Base-by-base conservation (phyloP, 805 yeast genomes). In the Candida ulmi region DNA sequence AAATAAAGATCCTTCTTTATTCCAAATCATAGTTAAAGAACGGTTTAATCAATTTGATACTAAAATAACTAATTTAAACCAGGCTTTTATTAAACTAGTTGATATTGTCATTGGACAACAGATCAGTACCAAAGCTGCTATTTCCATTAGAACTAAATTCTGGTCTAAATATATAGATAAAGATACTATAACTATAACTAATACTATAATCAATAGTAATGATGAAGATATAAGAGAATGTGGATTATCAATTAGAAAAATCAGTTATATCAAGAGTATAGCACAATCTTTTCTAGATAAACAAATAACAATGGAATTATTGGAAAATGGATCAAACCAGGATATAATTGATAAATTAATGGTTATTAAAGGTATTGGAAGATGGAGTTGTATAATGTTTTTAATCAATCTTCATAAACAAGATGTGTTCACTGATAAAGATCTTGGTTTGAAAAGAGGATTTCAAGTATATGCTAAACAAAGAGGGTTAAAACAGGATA, bases 311-410 rank as follows among this genome's bases (percentile, higher is more conserved):
- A 50, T 55, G 2, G 61, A 60, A 1, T 62, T 72, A 37, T 72
- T 80, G 44, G 31, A 42, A 3, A 41, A 46, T 0, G 61, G 61
- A 26, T 44, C 65, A 3, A 68, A 73, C 35, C 73, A 72, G 2
- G 76, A 65, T 17, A 61, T 83, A 13, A 53, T 71, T 1, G 67
- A 67, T 16, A 72, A 71, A 41, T 58, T 82, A 38, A 71, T 73
- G 0, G 56, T 57, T 19, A 63, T 83, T 45, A 83, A 83, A 51
- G 95, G 95, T 0, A 72, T 85, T 15, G 95, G 93, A 0, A 71
- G 71, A 2, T 90, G 98, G 98, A 77, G 88, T 5, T 90, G 93
- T 0, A 83, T 83, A 39, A 90, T 90, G 96, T 90, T 88, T 59
- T 61, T 85, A 15, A 54, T 82, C 17, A 87, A 87, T 54, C 62